Evolutionary conservation across 257 asterid genomes (phyloP).

Genomic region (Verbena officinalis): DNA sequence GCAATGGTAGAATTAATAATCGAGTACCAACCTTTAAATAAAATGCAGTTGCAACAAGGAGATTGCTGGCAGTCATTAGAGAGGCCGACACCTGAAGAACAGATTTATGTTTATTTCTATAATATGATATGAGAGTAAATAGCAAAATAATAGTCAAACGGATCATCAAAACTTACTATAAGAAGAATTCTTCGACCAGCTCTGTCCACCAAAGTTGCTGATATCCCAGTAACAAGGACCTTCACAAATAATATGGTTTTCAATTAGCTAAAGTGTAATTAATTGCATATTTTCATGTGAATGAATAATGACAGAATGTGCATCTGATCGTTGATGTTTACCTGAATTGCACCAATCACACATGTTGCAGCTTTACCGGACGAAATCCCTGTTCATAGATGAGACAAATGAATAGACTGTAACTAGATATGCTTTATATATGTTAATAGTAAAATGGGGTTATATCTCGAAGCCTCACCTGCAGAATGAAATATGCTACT

Average conservation of each 20-base stretch:
- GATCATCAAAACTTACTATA: constrained; percentile 45
- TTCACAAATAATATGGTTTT: constrained; percentile 25
- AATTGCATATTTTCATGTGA: neutral
- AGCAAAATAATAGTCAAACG: neutral
- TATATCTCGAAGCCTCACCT: constrained; percentile 43
- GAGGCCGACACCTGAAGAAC: constrained; percentile 62
- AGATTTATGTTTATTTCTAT: constrained; percentile 9
- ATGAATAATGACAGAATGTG: neutral
- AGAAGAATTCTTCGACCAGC: constrained; percentile 90
- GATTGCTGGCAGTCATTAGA: constrained; percentile 61
- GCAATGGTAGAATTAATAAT: neutral
- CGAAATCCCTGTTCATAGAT: constrained; percentile 53
- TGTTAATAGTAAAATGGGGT: neutral
- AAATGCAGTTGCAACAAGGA: constrained; percentile 73
- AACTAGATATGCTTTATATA: neutral
- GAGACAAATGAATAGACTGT: constrained; percentile 9
- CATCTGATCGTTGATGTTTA: constrained; percentile 21
- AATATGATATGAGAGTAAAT: constrained; percentile 11
- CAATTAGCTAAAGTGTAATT: constrained; percentile 2
- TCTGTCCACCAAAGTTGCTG: constrained; percentile 70
- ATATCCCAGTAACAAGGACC: constrained; percentile 75
- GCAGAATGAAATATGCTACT: constrained; percentile 82
- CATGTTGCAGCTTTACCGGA: constrained; percentile 82
- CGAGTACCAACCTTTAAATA: constrained; percentile 52
- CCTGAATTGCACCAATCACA: constrained; percentile 90